Evolutionary conservation across 306 rosid genomes (phyloP).

Genomic region (Cicer cuneatum): DNA sequence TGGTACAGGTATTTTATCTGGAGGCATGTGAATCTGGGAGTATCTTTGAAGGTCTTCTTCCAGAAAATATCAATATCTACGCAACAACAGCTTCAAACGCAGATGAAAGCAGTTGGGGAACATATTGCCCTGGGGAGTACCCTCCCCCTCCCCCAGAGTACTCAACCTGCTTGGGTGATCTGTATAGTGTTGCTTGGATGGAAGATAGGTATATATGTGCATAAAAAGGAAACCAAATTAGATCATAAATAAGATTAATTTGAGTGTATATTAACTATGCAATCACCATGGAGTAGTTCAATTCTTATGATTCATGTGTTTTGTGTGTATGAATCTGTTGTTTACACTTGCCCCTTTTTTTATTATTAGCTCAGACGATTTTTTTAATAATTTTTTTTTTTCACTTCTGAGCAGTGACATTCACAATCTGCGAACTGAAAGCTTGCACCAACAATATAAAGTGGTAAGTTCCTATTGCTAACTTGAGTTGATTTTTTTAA

Average conservation of each 20-base stretch:
- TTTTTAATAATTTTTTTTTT: conserved; percentile 27
- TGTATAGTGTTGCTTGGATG: conserved; percentile 97
- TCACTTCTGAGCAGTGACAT: conserved; percentile 65
- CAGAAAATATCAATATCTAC: conserved; percentile 77
- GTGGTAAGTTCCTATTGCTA: conserved; percentile 61
- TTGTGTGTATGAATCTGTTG: background rate
- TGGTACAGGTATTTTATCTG: conserved; percentile 87
- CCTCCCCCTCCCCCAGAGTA: conserved; percentile 95
- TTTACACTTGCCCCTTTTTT: background rate
- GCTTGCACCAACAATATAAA: conserved; percentile 84
- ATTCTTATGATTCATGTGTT: conserved; percentile 17
- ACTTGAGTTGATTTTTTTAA: conserved; percentile 4
- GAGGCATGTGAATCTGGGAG: conserved; percentile 99
- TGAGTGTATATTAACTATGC: background rate
- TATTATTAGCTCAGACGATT: conserved; percentile 11
- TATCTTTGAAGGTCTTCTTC: conserved; percentile 97
- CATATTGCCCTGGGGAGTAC: conserved; percentile 92
- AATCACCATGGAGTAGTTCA: conserved; percentile 24
- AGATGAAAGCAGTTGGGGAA: conserved; percentile 98
- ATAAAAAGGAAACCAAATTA: conserved; percentile 27
- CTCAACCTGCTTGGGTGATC: conserved; percentile 92
- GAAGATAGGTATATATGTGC: conserved; percentile 81
- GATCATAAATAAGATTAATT: conserved; percentile 13
- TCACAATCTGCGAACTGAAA: conserved; percentile 81
- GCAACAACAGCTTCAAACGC: conserved; percentile 96